Base-by-base conservation (phyloP, 2,329 filamentous ascomycete genomes). In the Claviceps citrina region DNA sequence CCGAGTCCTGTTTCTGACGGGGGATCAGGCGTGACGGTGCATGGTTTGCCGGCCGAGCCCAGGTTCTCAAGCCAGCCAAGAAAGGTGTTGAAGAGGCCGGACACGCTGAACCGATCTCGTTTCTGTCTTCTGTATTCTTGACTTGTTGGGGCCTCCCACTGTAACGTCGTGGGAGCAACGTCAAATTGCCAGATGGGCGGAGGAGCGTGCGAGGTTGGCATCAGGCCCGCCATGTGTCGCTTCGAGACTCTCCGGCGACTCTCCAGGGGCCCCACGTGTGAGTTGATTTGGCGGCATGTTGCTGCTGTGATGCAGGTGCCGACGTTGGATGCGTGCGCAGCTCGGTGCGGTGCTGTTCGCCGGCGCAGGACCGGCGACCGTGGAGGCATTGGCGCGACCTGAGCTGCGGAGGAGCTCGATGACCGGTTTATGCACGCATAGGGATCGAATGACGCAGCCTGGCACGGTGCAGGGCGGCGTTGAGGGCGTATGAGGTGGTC, bases 261-360 rank as follows among this genome's bases (percentile, higher is more conserved):
- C 54, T 76, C 73, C 45, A 76, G 59, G 1, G 71, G 71, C 0
- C 71, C 72, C 0, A 68, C 66, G 6, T 66, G 59, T 20, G 65
- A 68, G 49, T 59, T 63, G 10, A 65, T 45, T 24, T 44, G 48
- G 36, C 62, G 54, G 19, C 46, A 44, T 4, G 50, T 38, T 9
- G 42, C 40, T 5, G 42, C 13, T n/a, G 42, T 43, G 7, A 58
- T 49, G 53, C 55, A 57, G 36, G 57, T 44, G 44, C 51, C 52
- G 16, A 51, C 47, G 32, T 45, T 44, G 31, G 49, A 46, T 28
- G 33, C 43, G 20, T 33, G 34, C 7, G 44, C 38, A 13, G 41
- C 42, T 26, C 49, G 43, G 19, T 42, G 46, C 36, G 47, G 38
- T 32, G 49, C 42, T 37, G 50, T 43, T 41, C 49, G 51, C 42